Percentiles rank a stretch among this genome's conserved stretches.
Conservation (phyloP, 2,329 filamentous ascomycete genomes). For the Pestalotiopsis sp. region DNA sequence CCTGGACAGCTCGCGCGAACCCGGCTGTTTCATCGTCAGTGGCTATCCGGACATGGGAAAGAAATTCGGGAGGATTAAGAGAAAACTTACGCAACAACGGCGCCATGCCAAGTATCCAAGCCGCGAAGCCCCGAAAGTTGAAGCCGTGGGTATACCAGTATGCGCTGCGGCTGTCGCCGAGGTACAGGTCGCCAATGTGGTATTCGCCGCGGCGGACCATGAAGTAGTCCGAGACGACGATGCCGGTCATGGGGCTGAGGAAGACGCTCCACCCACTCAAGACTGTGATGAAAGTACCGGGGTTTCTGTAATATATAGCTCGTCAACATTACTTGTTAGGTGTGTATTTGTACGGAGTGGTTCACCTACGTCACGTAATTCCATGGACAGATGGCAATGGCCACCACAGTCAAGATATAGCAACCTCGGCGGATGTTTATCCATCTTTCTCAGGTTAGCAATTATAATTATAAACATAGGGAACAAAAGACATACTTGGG, state of each 20-base stretch:
- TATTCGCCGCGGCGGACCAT: conserved; percentile 40
- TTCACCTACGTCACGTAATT: conserved; percentile 36
- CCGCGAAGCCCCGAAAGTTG: conserved; percentile 44
- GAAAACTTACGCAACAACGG: conserved; percentile 29
- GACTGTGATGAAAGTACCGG: conserved; percentile 42
- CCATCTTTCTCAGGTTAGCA: conserved; percentile 28
- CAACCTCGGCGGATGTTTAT: conserved; percentile 51
- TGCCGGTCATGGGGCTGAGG: conserved; percentile 47
- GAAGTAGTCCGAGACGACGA: conserved; percentile 49
- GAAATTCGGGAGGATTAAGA: background rate
- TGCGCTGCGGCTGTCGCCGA: conserved; percentile 33
- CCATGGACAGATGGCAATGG: conserved; percentile 47
- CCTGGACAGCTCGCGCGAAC: conserved; percentile 26
- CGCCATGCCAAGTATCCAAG: conserved; percentile 41
- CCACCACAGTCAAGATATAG: conserved; percentile 42
- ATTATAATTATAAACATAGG: background rate
- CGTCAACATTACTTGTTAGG: background rate
- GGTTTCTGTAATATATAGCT: conserved; percentile 26
- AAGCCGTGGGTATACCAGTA: conserved; percentile 47
- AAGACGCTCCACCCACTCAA: conserved; percentile 43
- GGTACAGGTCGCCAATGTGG: conserved; percentile 47
- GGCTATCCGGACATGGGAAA: background rate
- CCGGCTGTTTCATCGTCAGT: conserved; percentile 20
- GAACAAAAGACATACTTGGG: conserved; percentile 26
- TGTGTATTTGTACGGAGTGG: background rate